A percentile compares a stretch with the other conserved stretches of the same genome.
Conservation (phyloP, 2,329 filamentous ascomycete genomes). For the Achaetomium macrosporum region DNA sequence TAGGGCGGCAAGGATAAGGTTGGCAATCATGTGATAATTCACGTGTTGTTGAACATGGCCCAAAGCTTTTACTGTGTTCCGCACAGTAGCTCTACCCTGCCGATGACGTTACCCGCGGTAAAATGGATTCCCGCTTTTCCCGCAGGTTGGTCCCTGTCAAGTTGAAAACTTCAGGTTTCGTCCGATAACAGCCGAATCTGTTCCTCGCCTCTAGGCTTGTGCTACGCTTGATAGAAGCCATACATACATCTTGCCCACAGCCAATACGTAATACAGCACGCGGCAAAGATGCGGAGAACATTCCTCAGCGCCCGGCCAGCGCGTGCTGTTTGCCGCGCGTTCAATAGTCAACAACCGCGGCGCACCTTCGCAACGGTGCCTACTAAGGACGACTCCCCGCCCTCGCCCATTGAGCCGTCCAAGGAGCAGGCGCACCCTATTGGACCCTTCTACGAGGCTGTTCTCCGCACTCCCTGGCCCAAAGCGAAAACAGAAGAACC, state of each 20-base stretch:
- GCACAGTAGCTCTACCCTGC: no score
- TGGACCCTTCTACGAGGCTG: conserved; percentile 54
- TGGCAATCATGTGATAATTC: no score
- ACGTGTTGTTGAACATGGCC: no score
- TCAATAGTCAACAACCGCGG: conserved; percentile 16
- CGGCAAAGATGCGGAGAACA: conserved; percentile 22
- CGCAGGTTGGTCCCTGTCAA: background rate
- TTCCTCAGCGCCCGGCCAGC: conserved; percentile 19
- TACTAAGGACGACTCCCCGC: conserved; percentile 24
- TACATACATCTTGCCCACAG: background rate
- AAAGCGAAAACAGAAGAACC: conserved; percentile 40
- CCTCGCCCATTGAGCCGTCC: conserved; percentile 6
- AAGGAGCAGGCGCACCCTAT: conserved; percentile 43
- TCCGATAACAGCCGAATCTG: conserved; percentile 13
- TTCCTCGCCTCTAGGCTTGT: background rate
- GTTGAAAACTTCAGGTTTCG: conserved; percentile 13
- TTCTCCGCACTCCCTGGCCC: conserved; percentile 42
- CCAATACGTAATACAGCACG: background rate
- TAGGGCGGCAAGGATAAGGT: no score
- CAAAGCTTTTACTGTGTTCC: no score
- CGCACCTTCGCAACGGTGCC: conserved; percentile 22
- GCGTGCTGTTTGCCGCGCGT: conserved; percentile 18
- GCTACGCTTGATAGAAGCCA: background rate
- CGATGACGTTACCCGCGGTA: no score
- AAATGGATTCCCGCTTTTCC: background rate